Evolutionary conservation across 1,284 basidiomycete genomes (phyloP).

Genomic region (Moesziomyces sp.): DNA sequence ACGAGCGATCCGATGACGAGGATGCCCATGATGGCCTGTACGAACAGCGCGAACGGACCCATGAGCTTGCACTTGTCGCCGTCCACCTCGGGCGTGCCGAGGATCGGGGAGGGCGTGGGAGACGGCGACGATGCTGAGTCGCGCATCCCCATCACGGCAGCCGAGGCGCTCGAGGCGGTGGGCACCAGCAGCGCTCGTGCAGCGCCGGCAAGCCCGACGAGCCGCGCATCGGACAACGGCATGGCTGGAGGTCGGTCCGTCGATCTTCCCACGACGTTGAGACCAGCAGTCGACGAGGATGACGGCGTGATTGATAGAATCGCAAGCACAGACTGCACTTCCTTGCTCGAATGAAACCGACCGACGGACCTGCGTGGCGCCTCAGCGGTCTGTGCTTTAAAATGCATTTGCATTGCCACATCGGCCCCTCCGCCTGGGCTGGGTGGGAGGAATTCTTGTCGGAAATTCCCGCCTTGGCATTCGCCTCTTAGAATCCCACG

Average conservation of each 20-base stretch:
- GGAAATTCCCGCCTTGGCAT: no score
- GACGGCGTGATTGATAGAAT: not conserved
- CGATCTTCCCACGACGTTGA: no score
- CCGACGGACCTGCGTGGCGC: no score
- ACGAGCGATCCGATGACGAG: conserved; percentile 85
- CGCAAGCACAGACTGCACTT: no score
- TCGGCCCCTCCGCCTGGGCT: no score
- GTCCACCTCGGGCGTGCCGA: conserved; percentile 49
- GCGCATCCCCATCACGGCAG: not conserved
- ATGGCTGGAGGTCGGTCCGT: not conserved
- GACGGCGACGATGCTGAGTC: conserved; percentile 7
- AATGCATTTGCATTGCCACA: no score
- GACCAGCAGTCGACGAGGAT: no score
- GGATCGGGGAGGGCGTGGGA: conserved; percentile 22
- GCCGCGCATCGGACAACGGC: conserved; percentile 2
- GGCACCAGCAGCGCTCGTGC: not conserved
- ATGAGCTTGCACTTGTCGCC: conserved; percentile 56
- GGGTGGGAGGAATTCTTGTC: no score
- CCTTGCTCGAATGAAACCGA: no score
- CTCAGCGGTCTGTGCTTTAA: no score
- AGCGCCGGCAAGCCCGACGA: conserved; percentile 11
- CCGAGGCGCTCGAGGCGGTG: no score
- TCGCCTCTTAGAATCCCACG: not conserved
- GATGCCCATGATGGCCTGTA: conserved; percentile 85
- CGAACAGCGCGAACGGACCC: conserved; percentile 67